Evolutionary conservation across 352 stramenopile genomes (phyloP).

Genomic region (Salisapilia sapeloensis): DNA sequence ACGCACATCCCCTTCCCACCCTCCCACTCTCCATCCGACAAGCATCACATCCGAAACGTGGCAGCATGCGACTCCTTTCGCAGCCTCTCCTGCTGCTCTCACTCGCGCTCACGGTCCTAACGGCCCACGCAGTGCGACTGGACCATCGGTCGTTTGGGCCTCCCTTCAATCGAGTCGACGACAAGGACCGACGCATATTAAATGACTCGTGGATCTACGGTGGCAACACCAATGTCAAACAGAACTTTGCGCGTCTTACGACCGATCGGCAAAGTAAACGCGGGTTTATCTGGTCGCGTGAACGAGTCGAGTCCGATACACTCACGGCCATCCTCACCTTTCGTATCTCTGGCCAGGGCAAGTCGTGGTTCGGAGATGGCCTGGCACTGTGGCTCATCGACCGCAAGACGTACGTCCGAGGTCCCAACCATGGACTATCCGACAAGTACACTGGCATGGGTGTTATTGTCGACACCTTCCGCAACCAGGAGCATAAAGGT

Average conservation of each 20-base stretch:
- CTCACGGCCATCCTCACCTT: conserved; percentile 61
- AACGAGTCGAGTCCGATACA: conserved; percentile 24
- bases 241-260: conserved; percentile 79
- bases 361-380: conserved; percentile 74
- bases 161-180: conserved; percentile 50
- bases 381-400: conserved; percentile 71
- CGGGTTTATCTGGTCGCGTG: conserved; percentile 60
- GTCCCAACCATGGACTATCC: conserved; percentile 61
- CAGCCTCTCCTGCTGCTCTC: conserved; percentile 16
- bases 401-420: conserved; percentile 28
- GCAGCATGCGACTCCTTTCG: conserved; percentile 11
- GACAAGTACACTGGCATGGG: conserved; percentile 61
- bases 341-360: conserved; percentile 64
- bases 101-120: conserved; percentile 5
- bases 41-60: too few species aligned
- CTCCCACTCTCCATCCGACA: conserved; percentile 2
- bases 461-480: conserved; percentile 73
- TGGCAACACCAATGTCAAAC: conserved; percentile 60
- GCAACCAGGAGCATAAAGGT: conserved; percentile 66
- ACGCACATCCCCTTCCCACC: conserved; percentile 7
- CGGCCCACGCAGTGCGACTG: conserved; percentile 15
- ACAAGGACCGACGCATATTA: conserved; percentile 36
- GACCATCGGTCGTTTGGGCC: conserved; percentile 61
- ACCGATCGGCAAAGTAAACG: conserved; percentile 76
- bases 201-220: conserved; percentile 65